A percentile compares a stretch with the other conserved stretches of the same genome.
Evolutionary conservation across 306 rosid genomes (phyloP).

Genomic region (Gillenia trifoliata): DNA sequence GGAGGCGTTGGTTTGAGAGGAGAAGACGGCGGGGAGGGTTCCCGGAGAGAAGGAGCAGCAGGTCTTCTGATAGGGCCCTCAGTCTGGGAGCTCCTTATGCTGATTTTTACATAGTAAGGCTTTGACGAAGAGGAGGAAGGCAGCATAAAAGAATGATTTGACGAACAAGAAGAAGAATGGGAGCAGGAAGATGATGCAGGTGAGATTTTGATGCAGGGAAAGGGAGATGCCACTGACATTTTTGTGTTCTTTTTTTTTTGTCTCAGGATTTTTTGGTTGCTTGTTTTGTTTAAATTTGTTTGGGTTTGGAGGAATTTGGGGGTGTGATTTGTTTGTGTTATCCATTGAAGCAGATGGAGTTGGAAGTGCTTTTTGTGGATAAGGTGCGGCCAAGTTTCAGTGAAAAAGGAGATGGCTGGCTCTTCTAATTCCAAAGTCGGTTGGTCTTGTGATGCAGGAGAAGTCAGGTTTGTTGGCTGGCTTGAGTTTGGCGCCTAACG

Average conservation of each 20-base stretch:
- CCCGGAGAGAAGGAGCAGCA: constrained; percentile 61
- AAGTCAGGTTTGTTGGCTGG: neutral
- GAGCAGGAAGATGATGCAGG: constrained; percentile 36
- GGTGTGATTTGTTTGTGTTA: constrained; percentile 32
- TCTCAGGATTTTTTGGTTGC: neutral
- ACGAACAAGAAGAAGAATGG: constrained; percentile 30
- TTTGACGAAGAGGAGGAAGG: constrained; percentile 31
- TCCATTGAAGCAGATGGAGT: constrained; percentile 25
- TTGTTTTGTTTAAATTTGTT: neutral
- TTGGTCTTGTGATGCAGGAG: neutral
- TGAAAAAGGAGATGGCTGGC: constrained; percentile 4
- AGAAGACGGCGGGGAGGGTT: constrained; percentile 53
- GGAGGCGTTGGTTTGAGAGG: constrained; percentile 58
- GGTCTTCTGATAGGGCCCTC: constrained; percentile 98
- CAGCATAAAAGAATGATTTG: constrained; percentile 32
- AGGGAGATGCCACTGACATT: constrained; percentile 77
- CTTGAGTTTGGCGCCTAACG: neutral
- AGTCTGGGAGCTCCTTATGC: constrained; percentile 59
- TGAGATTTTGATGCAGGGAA: constrained; percentile 68
- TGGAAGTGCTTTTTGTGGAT: constrained; percentile 48
- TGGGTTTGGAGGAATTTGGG: constrained; percentile 16
- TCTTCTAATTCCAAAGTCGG: neutral
- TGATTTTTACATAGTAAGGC: constrained; percentile 28
- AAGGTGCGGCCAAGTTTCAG: constrained; percentile 56
- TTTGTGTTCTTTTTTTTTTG: neutral